Conservation (phyloP, 1,284 basidiomycete species). For the Leccinum proliferum region DNA sequence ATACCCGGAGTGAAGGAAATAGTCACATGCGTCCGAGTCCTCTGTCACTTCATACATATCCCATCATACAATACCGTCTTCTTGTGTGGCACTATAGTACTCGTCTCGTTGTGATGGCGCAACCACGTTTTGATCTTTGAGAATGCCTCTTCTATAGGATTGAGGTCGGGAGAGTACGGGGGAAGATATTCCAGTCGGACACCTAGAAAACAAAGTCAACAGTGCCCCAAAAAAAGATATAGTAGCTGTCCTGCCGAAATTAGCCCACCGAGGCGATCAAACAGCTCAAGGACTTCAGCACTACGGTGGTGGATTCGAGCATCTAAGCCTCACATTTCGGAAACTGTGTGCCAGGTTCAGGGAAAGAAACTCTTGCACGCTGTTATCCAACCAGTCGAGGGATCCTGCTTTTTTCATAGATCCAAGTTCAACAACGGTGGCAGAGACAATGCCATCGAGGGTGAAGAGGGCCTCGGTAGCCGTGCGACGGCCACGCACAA, state of each 20-base stretch:
- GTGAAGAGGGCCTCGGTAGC: background rate
- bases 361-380: background rate
- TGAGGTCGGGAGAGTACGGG: conserved; percentile 1
- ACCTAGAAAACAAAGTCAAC: background rate
- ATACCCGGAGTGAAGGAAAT: background rate
- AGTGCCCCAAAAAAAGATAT: background rate
- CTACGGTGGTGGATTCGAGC: background rate
- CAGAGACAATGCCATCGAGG: background rate
- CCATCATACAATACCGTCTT: background rate
- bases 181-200: background rate
- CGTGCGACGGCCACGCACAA: background rate
- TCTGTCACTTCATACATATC: background rate
- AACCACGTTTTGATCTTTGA: background rate
- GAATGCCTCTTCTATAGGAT: conserved; percentile 1
- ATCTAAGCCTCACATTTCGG: conserved; percentile 1
- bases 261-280: background rate
- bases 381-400: background rate
- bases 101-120: background rate
- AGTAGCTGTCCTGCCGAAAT: background rate
- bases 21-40: background rate
- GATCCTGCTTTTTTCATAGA: background rate
- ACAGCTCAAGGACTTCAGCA: conserved; percentile 1
- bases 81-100: background rate
- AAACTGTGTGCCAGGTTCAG: background rate
- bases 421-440: background rate